Evolutionary conservation across 768 basidiomycete species (phyloP).

Genomic region (Mycena crocata): DNA sequence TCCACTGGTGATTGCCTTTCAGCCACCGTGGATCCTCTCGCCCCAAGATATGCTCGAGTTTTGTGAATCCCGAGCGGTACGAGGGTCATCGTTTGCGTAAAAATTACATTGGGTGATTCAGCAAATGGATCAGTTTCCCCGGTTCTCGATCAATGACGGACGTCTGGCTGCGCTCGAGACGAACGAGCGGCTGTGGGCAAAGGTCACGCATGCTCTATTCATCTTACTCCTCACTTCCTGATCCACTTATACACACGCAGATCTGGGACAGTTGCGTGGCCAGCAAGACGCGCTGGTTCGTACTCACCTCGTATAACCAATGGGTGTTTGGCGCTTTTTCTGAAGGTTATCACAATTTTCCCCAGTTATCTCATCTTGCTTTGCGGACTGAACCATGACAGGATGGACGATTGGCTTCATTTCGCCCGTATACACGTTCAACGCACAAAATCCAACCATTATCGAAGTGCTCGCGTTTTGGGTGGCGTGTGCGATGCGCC

Average conservation of each 20-base stretch:
- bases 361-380: neutral
- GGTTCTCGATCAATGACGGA: neutral
- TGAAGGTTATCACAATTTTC: constrained; percentile 1
- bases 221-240: neutral
- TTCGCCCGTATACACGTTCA: constrained; percentile 10
- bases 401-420: constrained; percentile 25
- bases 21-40: constrained; percentile 25
- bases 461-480: constrained; percentile 20
- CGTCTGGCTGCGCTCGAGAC: neutral
- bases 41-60: constrained; percentile 18
- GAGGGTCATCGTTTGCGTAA: neutral
- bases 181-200: constrained; percentile 15
- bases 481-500: constrained; percentile 21
- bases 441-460: constrained; percentile 3
- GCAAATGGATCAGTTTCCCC: neutral
- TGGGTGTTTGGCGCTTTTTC: constrained; percentile 24
- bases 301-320: constrained; percentile 13
- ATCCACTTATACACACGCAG: neutral
- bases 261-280: constrained; percentile 21
- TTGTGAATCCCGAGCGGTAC: neutral
- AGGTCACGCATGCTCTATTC: neutral
- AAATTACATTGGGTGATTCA: neutral
- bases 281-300: constrained; percentile 19
- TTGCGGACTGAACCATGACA: neutral
- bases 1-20: constrained; percentile 14